Percentiles rank a stretch among this genome's conserved stretches.
phyloP scores from a whole-genome alignment of 2,329 filamentous ascomycete genomes.

The Sporothrix pallida region DNA sequence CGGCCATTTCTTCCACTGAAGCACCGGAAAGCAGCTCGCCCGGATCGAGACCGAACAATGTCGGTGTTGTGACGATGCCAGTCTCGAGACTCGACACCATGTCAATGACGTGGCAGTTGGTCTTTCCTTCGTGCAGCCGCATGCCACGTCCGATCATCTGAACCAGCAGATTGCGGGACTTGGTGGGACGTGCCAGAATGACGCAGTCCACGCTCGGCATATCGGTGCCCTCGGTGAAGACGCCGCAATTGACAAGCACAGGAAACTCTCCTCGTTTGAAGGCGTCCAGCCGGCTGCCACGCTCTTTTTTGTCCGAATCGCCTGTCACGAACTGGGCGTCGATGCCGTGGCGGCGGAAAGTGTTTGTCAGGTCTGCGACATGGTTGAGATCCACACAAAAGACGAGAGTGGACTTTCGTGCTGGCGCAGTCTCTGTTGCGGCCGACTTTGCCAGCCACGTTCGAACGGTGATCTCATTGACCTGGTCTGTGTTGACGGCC shows the following conservation, averaged over 20 bases:
- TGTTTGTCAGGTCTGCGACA: slow-evolving; percentile 73
- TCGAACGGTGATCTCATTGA: slow-evolving; percentile 83
- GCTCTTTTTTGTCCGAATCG: slow-evolving; percentile 71
- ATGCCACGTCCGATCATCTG: slow-evolving; percentile 98
- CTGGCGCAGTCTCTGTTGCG: slow-evolving; percentile 39
- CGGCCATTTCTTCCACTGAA: slow-evolving; percentile 65
- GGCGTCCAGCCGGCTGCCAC: slow-evolving; percentile 72
- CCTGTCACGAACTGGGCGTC: slow-evolving; percentile 88
- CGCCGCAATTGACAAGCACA: slow-evolving; percentile 90
- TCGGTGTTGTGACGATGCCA: slow-evolving; percentile 88
- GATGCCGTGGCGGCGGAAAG: slow-evolving; percentile 77
- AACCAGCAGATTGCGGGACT: slow-evolving; percentile 88
- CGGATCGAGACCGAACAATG: slow-evolving; percentile 90
- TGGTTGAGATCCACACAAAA: slow-evolving; percentile 94
- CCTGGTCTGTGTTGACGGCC: slow-evolving; percentile 79
- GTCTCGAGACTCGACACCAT: slow-evolving; percentile 86
- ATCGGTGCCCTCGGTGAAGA: slow-evolving; percentile 97
- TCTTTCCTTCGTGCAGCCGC: slow-evolving; percentile 78
- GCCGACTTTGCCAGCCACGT: slow-evolving; percentile 81
- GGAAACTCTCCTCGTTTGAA: slow-evolving; percentile 81
- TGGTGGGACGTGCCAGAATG: slow-evolving; percentile 83
- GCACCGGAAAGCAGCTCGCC: slow-evolving; percentile 73
- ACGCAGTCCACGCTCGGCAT: slow-evolving; percentile 98
- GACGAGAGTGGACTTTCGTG: slow-evolving; percentile 78
- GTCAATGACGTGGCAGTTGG: slow-evolving; percentile 93